Base-by-base conservation (phyloP, 2,329 filamentous ascomycete genomes). In the Fusarium dlaminii region DNA sequence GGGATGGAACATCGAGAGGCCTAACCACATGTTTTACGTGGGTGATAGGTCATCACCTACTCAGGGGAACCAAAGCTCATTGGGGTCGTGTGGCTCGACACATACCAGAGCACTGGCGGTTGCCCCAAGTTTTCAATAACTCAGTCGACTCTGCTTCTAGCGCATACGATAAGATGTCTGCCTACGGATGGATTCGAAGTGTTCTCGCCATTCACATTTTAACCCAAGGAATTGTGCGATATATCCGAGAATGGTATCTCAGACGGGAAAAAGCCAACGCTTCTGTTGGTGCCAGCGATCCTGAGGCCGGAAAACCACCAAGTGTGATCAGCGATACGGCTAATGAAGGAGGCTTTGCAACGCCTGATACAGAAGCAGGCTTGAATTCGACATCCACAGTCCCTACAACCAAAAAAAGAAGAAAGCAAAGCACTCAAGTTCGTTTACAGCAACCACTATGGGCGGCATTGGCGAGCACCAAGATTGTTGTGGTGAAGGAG, bases 401-500 rank as follows among this genome's bases (percentile, higher is more conserved):
- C 63, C 81, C 82, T 80, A 89, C 84, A 85, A 90, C 88, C 73
- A 97, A 96, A 84, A 96, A 94, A 85, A 93, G 94, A 84, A 91
- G 93, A 84, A 96, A 96, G 84, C 94, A 97, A 84, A 96, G 94
- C 80, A 95, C 94, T 66, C 94, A 96, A 82, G 94, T 97, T 75
- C 89, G 95, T 82, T 94, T 94, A 81, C 92, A 94, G 80, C 95
- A 98, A 84, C 95, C 95, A 55, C 90, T 98, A 74, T 98, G 95
- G 95, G 94, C 95, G 73, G 95, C 95, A 54, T 89, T 98, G 77
- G 95, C 95, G 58, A 98, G 94, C 84, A 98, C 95, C 80, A 98
- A 98, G 87, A 95, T 98, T 81, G 96, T 96, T 78, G 94, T 98
- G 84, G 92, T 97, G 80, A 96, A 97, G 85, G 95, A 95, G 83